phyloP scores from a whole-genome alignment of 1,284 basidiomycete species.

The Bondarzewia mesenterica region DNA sequence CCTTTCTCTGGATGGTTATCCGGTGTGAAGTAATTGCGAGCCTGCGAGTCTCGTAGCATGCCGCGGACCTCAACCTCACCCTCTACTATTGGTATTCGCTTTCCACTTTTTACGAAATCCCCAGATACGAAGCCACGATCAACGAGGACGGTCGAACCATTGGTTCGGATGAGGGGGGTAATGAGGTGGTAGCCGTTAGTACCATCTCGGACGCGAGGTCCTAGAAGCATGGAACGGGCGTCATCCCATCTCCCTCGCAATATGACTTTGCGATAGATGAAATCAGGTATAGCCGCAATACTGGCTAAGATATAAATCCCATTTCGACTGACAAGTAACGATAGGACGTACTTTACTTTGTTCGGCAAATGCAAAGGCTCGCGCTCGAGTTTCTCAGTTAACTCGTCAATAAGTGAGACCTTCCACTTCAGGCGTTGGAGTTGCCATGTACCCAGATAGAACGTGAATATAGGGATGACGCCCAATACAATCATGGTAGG shows the following conservation, averaged over 20 bases:
- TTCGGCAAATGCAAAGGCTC: constrained; percentile 76
- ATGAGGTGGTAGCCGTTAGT: constrained; percentile 82
- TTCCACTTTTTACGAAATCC: constrained; percentile 38
- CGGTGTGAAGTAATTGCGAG: constrained; percentile 78
- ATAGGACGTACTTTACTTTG: constrained; percentile 73
- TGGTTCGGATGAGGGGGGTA: constrained; percentile 72
- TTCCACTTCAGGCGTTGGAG: constrained; percentile 92
- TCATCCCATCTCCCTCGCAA: constrained; percentile 77
- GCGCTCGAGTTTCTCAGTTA: constrained; percentile 84
- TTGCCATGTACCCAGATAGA: constrained; percentile 94
- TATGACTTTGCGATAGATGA: constrained; percentile 77
- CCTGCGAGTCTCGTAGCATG: constrained; percentile 67
- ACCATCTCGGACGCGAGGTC: constrained; percentile 85
- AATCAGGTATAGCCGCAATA: constrained; percentile 73
- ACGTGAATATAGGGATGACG: constrained; percentile 85
- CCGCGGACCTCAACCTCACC: constrained; percentile 63
- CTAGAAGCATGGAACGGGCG: constrained; percentile 71
- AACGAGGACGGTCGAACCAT: constrained; percentile 78
- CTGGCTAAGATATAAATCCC: constrained; percentile 20
- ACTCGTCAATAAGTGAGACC: constrained; percentile 85
- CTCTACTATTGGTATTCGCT: constrained; percentile 27
- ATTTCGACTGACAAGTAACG: constrained; percentile 4
- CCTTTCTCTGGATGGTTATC: constrained; percentile 78
- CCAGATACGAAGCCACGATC: constrained; percentile 87
- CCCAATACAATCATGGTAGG: constrained; percentile 78